Evolutionary conservation across 2,329 filamentous ascomycete species (phyloP).

Genomic region (Paecilomyces dactylethromorphus): DNA sequence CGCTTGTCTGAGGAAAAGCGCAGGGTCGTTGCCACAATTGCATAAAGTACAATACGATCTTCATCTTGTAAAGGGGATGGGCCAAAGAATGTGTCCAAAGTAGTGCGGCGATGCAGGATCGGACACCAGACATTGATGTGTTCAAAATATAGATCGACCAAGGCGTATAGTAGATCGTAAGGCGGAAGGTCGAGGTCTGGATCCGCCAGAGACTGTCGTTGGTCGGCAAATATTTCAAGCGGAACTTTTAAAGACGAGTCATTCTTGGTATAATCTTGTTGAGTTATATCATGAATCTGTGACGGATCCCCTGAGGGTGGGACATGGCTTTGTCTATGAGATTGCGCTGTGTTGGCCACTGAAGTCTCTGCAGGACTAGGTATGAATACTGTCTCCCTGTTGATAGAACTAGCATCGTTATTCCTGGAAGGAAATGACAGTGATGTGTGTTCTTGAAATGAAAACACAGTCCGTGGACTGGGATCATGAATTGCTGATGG

Average conservation of each 20-base stretch:
- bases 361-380: conserved; percentile 29
- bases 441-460: conserved; percentile 53
- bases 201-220: conserved; percentile 39
- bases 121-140: conserved; percentile 82
- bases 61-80: conserved; percentile 69
- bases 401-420: conserved; percentile 35
- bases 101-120: conserved; percentile 78
- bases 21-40: conserved; percentile 82
- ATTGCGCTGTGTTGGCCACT: conserved; percentile 17
- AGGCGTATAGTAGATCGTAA: conserved; percentile 64
- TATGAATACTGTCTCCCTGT: conserved; percentile 42
- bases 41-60: conserved; percentile 75
- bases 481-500: conserved; percentile 47
- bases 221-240: conserved; percentile 46
- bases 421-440: conserved; percentile 43
- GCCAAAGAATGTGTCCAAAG: conserved; percentile 75
- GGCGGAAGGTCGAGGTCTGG: conserved; percentile 65
- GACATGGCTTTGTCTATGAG: conserved; percentile 15
- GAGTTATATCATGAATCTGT: conserved; percentile 15
- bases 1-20: conserved; percentile 73
- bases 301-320: conserved; percentile 15
- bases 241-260: conserved; percentile 52
- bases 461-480: conserved; percentile 54
- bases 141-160: conserved; percentile 73
- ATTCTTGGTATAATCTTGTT: conserved; percentile 38